A percentile compares a stretch with the other conserved stretches of the same genome.
phyloP scores from a whole-genome alignment of 805 yeast species.

The Ogataea parapolymorpha region DNA sequence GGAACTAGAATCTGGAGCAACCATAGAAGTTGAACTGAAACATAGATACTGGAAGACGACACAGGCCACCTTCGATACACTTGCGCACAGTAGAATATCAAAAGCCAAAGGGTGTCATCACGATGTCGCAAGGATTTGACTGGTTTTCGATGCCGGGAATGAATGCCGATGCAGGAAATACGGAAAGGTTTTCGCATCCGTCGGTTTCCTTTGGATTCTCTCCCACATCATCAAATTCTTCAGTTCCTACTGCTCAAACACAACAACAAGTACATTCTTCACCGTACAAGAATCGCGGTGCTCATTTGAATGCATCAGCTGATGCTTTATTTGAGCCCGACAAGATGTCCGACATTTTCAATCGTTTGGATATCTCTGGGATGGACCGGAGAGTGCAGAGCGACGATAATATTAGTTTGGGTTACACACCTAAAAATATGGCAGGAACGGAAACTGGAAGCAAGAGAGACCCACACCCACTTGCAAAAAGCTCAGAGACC shows the following conservation, averaged over 20 bases:
- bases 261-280: slow-evolving; percentile 1
- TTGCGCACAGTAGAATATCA: slow-evolving; percentile 5
- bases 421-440: slow-evolving; percentile 2
- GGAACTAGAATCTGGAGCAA: not conserved
- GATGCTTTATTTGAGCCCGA: slow-evolving; percentile 13
- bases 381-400: slow-evolving; percentile 18
- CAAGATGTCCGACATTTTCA: slow-evolving; percentile 23
- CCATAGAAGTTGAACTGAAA: not conserved
- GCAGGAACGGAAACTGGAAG: not conserved
- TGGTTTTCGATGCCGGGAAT: slow-evolving; percentile 24
- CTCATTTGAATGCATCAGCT: not conserved
- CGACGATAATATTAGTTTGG: slow-evolving; percentile 21
- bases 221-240: slow-evolving; percentile 17
- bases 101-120: not conserved
- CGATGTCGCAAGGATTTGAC: slow-evolving; percentile 23
- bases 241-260: slow-evolving; percentile 6
- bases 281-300: not conserved
- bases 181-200: slow-evolving; percentile 38
- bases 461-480: slow-evolving; percentile 7
- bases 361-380: slow-evolving; percentile 17
- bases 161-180: slow-evolving; percentile 3
- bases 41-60: not conserved
- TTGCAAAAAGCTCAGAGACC: slow-evolving; percentile 29
- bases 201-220: slow-evolving; percentile 46
- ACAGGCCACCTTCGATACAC: not conserved